phyloP scores from a whole-genome alignment of 305 asterid genomes.

The Petunia hybrid region DNA sequence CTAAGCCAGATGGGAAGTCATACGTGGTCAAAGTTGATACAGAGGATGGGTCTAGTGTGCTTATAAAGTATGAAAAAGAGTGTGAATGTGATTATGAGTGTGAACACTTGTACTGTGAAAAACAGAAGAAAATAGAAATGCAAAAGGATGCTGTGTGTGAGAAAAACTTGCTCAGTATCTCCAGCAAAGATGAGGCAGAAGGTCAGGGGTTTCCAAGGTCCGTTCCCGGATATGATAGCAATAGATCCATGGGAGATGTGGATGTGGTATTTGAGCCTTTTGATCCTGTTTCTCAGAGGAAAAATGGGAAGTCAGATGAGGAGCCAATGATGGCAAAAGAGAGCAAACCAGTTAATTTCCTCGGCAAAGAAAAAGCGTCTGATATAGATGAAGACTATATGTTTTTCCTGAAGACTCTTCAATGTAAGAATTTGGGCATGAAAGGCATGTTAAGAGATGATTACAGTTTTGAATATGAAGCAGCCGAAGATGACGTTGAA shows the following conservation, averaged over 20 bases:
- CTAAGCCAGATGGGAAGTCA: constrained; percentile 33
- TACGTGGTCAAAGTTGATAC: constrained; percentile 33
- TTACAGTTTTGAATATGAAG: not conserved
- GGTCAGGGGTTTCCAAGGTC: not conserved
- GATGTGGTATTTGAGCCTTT: constrained; percentile 11
- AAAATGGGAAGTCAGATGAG: not conserved
- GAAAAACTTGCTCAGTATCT: not conserved
- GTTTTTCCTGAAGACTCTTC: not conserved
- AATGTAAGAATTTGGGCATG: constrained; percentile 2
- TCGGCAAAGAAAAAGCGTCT: not conserved
- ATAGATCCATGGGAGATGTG: constrained; percentile 6
- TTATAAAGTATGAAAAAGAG: constrained; percentile 39
- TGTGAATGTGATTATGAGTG: not conserved
- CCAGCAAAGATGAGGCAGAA: constrained; percentile 1
- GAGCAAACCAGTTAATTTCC: constrained; percentile 15
- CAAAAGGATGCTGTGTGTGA: constrained; percentile 16
- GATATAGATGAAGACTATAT: constrained; percentile 6
- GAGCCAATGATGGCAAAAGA: not conserved
- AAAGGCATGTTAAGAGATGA: constrained; percentile 15
- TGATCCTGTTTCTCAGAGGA: constrained; percentile 17
- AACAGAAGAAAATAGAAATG: constrained; percentile 11
- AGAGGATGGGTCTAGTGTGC: constrained; percentile 25
- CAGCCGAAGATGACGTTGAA: constrained; percentile 29
- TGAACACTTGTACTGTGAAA: not conserved
- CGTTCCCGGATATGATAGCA: constrained; percentile 21